Evolutionary conservation across 257 asterid genomes (phyloP).

Genomic region (Forsythia viridissima): DNA sequence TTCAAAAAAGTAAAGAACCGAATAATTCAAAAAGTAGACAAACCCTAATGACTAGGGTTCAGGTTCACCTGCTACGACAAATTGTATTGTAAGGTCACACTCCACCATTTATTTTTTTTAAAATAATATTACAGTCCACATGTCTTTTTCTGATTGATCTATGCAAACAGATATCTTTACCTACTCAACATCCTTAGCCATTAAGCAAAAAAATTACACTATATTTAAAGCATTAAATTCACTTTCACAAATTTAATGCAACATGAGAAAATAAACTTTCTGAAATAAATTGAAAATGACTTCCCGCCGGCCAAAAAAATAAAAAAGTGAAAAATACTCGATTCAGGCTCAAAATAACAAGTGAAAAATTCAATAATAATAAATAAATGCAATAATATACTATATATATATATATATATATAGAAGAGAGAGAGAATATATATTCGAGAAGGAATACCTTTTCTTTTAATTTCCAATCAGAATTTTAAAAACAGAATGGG

Average conservation of each 20-base stretch:
- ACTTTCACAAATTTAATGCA: conserved; percentile 10
- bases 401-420: not conserved
- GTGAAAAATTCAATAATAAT: conserved; percentile 7
- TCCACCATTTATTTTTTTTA: not conserved
- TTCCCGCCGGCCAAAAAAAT: conserved; percentile 1
- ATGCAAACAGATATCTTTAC: conserved; percentile 28
- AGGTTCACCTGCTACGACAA: not conserved
- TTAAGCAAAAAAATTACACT: conserved; percentile 34
- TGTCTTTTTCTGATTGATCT: conserved; percentile 13
- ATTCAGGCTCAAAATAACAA: too few species aligned
- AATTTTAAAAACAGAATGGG: conserved; percentile 17
- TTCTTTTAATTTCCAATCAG: conserved; percentile 6
- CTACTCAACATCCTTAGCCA: conserved; percentile 42
- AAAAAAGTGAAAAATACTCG: not conserved
- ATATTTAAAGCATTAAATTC: not conserved
- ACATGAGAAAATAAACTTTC: not conserved
- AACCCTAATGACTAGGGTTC: not conserved
- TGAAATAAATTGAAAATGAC: conserved; percentile 17
- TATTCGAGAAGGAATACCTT: conserved; percentile 24
- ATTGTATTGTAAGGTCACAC: not conserved
- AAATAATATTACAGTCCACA: not conserved
- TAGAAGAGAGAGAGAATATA: conserved; percentile 21
- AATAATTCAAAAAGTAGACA: conserved; percentile 20
- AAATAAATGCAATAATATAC: conserved; percentile 21
- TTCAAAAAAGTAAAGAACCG: conserved; percentile 2